These are phyloP conservation scores for Globisporangium recalcitrans DNA, from an alignment of 352 stramenopile species.

Conservation along the genomic window DNA sequence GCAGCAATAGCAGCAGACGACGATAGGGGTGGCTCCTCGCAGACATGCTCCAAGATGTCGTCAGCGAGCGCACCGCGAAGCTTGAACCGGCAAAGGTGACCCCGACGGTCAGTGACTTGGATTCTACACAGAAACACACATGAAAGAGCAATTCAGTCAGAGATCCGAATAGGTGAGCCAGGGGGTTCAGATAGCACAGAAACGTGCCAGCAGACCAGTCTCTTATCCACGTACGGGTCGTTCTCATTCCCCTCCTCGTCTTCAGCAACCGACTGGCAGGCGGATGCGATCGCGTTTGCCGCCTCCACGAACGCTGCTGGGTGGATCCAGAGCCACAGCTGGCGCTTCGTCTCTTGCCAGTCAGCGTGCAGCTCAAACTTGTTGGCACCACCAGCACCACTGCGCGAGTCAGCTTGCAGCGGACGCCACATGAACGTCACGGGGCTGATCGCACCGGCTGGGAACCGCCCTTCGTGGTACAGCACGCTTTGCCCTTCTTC, in stretches of 20 bases:
- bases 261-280: conserved; percentile 40
- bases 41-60: conserved; percentile 29
- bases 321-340: conserved; percentile 81
- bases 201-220: too few relatives aligned
- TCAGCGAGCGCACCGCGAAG: conserved; percentile 50
- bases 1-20: conserved; percentile 6
- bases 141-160: background rate
- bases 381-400: background rate
- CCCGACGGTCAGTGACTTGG: conserved; percentile 63
- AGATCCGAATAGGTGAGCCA: background rate
- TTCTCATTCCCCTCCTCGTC: conserved; percentile 32
- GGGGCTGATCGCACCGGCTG: conserved; percentile 53
- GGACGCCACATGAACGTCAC: conserved; percentile 77
- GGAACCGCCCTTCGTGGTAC: conserved; percentile 52
- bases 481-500: conserved; percentile 52
- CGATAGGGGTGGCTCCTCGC: background rate
- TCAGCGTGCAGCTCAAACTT: conserved; percentile 33
- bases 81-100: conserved; percentile 57
- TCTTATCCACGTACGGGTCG: background rate
- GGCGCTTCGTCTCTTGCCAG: conserved; percentile 45
- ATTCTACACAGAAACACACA: conserved; percentile 20
- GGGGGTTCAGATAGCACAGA: background rate
- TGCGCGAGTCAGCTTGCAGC: conserved; percentile 26
- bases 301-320: conserved; percentile 71
- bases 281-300: conserved; percentile 44